Evolutionary conservation across 2,329 filamentous ascomycete species (phyloP), one percentile per base, ranked within the genome.

Genomic region (Truncatella angustata): DNA sequence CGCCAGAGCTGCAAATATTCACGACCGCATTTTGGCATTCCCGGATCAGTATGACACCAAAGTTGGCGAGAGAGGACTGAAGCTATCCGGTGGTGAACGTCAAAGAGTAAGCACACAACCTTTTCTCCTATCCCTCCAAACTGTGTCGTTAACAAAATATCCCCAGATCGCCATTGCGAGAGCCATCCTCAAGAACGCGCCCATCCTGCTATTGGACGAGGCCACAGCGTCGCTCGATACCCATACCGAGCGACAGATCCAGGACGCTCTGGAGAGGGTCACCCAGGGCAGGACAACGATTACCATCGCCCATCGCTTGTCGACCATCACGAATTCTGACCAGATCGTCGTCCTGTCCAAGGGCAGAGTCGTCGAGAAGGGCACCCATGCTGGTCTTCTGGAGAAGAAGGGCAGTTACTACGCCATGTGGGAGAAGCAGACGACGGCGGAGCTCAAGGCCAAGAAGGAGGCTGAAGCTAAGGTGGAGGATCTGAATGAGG

Each of bases 121-220:
- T n/a, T n/a, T n/a, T n/a, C 24, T 2, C 10, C 30, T 32, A 18
- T 28, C 5, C 12, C 1, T 34, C 40, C 12, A 46, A 10, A 12
- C 24, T 28, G 16, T 20, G n/a, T 36, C 3, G 26, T 37, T 20
- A 11, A 36, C 16, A 47, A n/a, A 32, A 9, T 16, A 3, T 14
- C 26, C 18, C 2, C 24, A 71, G 69, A 65, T 80, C 43, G 80
- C 81, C 2, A 85, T 84, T 52, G 81, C 81, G 0, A 79, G 86
- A 12, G 84, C 86, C 1, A 75, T 90, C 12, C 73, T 90, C 42
- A 87, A 88, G 64, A 83, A 84, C 45, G 83, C 87, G 0, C 84
- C 84, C 48, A 82, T 90, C 50, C 76, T 90, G 23, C 78, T 90
- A 53, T 74, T 90, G 0, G 87, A 90, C 58, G 87, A 90, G 65